Percentiles rank a stretch among this genome's conserved stretches.
These are phyloP conservation scores for Beverwykella pulmonaria DNA, from an alignment of 495 filamentous ascomycete genomes.

Conservation along the genomic window DNA sequence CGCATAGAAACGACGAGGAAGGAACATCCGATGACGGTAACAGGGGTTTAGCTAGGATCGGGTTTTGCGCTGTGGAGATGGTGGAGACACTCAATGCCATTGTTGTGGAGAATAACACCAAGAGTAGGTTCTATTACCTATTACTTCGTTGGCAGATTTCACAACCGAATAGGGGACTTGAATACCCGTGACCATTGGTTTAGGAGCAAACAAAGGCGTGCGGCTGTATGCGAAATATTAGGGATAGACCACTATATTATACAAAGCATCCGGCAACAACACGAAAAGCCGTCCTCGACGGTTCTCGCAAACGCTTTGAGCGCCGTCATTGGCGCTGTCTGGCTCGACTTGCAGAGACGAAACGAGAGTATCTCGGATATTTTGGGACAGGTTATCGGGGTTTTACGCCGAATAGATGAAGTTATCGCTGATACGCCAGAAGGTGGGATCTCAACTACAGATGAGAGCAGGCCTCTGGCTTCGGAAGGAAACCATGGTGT, in stretches of 20 bases:
- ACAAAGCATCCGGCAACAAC: constrained; percentile 8
- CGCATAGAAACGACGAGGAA: neutral
- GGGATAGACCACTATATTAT: constrained; percentile 7
- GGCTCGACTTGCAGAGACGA: constrained; percentile 8
- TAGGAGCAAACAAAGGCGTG: neutral
- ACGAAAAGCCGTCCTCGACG: neutral
- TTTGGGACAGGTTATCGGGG: neutral
- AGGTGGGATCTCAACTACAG: too few relatives aligned
- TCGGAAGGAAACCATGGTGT: neutral
- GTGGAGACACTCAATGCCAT: neutral
- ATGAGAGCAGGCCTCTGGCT: neutral
- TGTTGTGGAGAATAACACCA: constrained; percentile 2
- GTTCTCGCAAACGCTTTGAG: neutral
- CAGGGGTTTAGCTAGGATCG: neutral
- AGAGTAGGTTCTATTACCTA: constrained; percentile 5
- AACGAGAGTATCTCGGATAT: neutral
- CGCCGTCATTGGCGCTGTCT: constrained; percentile 7
- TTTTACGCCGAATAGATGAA: constrained; percentile 6
- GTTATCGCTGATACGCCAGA: neutral
- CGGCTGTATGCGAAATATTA: constrained; percentile 1
- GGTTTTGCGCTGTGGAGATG: neutral
- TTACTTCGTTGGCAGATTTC: neutral
- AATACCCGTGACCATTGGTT: constrained; percentile 8
- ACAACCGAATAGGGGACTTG: neutral
- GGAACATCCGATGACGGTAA: constrained; percentile 6